Percentiles rank a stretch among this genome's conserved stretches.
phyloP scores from a whole-genome alignment of 164 flowering plant genomes.

The Chimonanthus praecox region DNA sequence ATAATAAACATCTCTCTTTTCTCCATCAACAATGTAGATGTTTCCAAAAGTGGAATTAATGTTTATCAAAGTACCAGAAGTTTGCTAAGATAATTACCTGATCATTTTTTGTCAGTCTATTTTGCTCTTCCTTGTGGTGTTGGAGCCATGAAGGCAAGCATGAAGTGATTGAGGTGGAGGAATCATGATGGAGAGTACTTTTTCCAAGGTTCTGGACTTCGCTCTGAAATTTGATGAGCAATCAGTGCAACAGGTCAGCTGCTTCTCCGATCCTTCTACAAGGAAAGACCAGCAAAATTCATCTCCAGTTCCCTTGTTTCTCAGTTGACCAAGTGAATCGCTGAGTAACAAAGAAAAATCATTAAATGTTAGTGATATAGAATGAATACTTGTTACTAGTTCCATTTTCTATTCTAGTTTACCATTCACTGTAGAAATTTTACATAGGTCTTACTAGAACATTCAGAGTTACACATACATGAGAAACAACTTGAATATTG shows the following conservation, averaged over 20 bases:
- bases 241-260: constrained; percentile 49
- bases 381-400: not conserved
- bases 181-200: constrained; percentile 23
- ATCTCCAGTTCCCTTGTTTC: constrained; percentile 35
- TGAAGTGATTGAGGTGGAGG: constrained; percentile 34
- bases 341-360: constrained; percentile 16
- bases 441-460: too few relatives aligned
- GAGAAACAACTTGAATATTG: too few relatives aligned
- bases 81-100: constrained; percentile 33
- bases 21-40: too few relatives aligned
- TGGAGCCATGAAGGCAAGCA: constrained; percentile 88
- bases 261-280: constrained; percentile 34
- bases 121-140: constrained; percentile 57
- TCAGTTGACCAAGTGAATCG: constrained; percentile 31
- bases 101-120: constrained; percentile 29
- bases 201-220: constrained; percentile 43
- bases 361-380: not conserved
- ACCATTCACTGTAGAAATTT: not conserved
- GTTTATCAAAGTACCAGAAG: too few relatives aligned
- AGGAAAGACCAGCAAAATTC: constrained; percentile 27
- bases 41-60: too few relatives aligned
- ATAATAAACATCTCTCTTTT: too few relatives aligned
- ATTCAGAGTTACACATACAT: too few relatives aligned
- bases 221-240: constrained; percentile 41
- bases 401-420: not conserved